A percentile compares a stretch with the other conserved stretches of the same genome.
Conservation (phyloP, 1,139 yeast species). For the Starmera stellimalicola region DNA sequence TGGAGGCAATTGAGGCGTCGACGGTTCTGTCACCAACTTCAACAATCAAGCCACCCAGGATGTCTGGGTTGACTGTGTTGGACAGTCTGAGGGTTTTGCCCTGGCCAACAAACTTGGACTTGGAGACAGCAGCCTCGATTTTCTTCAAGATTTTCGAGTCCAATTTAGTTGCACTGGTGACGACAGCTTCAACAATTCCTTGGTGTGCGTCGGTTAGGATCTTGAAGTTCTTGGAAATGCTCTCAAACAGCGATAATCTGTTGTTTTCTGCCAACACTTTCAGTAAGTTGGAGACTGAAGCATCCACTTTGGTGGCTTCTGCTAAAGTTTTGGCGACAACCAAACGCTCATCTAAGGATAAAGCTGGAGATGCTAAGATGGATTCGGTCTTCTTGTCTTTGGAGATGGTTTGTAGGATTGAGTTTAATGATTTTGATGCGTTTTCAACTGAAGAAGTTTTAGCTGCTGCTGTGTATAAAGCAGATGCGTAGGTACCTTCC, state of each 20-base stretch:
- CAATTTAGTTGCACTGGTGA: conserved; percentile 81
- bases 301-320: conserved; percentile 48
- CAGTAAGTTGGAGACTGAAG: conserved; percentile 73
- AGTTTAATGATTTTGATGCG: conserved; percentile 58
- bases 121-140: conserved; percentile 69
- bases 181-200: conserved; percentile 89
- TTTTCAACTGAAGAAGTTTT: conserved; percentile 70
- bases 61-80: conserved; percentile 80
- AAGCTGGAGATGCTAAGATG: conserved; percentile 74
- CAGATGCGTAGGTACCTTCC: conserved; percentile 96
- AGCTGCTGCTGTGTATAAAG: conserved; percentile 86
- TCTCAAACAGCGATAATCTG: conserved; percentile 66
- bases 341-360: conserved; percentile 67
- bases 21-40: conserved; percentile 97
- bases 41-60: conserved; percentile 91
- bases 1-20: conserved; percentile 80
- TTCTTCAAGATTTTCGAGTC: conserved; percentile 75
- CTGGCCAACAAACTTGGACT: conserved; percentile 73
- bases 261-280: conserved; percentile 88
- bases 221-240: conserved; percentile 63
- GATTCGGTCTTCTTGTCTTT: conserved; percentile 55
- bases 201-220: conserved; percentile 79
- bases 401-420: conserved; percentile 46
- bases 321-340: conserved; percentile 54
- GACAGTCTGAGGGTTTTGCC: conserved; percentile 80